Evolutionary conservation across 345 rosid species (phyloP).

Genomic region (Citropsis articulata): DNA sequence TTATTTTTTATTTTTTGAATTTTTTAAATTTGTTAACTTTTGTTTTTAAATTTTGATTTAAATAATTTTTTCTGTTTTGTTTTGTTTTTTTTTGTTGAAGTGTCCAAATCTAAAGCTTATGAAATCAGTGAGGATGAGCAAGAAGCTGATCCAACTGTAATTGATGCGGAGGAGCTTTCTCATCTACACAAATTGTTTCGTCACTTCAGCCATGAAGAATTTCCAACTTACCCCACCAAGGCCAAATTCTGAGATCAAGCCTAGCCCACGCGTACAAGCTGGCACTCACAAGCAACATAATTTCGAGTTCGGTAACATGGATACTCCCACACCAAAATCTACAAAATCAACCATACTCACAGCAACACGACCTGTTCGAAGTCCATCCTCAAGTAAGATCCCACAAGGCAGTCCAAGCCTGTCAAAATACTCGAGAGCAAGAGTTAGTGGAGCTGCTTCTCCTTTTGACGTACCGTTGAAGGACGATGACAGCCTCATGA

Average conservation of each 20-base stretch:
- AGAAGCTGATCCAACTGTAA: no score
- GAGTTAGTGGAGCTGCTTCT: slow-evolving; percentile 57
- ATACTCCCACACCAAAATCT: slow-evolving; percentile 73
- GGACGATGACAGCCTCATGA: slow-evolving; percentile 92
- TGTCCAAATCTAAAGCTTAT: no score
- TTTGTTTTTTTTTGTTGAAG: no score
- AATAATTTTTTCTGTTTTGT: no score
- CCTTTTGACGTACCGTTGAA: slow-evolving; percentile 52
- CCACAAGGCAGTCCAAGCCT: slow-evolving; percentile 39
- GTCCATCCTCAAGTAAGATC: slow-evolving; percentile 45
- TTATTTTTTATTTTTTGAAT: no score
- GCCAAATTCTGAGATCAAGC: slow-evolving; percentile 44
- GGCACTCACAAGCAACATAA: slow-evolving; percentile 40
- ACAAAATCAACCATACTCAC: slow-evolving; percentile 53
- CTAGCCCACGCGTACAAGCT: slow-evolving; percentile 52
- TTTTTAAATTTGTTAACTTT: no score
- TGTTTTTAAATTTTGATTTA: no score
- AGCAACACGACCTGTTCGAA: slow-evolving; percentile 41
- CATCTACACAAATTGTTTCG: no score
- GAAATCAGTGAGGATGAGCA: no score
- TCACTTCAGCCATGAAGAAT: slow-evolving; percentile 36
- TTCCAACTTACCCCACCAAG: slow-evolving; percentile 57
- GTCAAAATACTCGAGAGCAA: slow-evolving; percentile 58
- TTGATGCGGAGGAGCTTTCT: no score
- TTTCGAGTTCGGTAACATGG: slow-evolving; percentile 49